Percentiles rank a stretch among this genome's conserved stretches.
phyloP scores from a whole-genome alignment of 2,329 filamentous ascomycete genomes.

The Ceratocystiopsis sp. region DNA sequence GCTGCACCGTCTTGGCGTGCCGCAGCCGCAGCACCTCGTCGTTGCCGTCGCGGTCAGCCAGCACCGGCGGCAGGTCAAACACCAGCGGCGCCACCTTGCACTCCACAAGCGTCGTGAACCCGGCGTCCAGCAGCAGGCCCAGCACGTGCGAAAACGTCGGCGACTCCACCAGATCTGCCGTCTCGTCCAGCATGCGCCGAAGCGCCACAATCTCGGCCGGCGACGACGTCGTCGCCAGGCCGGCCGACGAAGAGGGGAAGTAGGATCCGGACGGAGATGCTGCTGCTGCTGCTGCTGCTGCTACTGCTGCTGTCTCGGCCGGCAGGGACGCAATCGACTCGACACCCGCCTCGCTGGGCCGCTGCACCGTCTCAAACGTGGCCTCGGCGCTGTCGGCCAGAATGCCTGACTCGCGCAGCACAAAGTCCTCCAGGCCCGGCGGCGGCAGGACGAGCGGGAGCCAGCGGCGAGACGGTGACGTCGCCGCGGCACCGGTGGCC shows the following conservation, averaged over 20 bases:
- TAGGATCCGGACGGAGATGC: neutral
- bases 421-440: conserved; percentile 58
- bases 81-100: conserved; percentile 62
- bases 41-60: conserved; percentile 5
- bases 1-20: conserved; percentile 43
- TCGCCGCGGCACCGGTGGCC: neutral
- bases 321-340: conserved; percentile 3
- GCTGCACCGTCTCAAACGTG: conserved; percentile 9
- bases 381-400: conserved; percentile 31
- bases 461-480: conserved; percentile 36
- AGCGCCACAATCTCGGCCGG: conserved; percentile 37
- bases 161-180: conserved; percentile 86
- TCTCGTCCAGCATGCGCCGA: conserved; percentile 81
- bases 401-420: conserved; percentile 76
- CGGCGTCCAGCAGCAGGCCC: conserved; percentile 69
- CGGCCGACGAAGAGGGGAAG: neutral
- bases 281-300: neutral
- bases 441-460: conserved; percentile 71
- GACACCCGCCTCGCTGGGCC: conserved; percentile 13
- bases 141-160: conserved; percentile 79
- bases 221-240: conserved; percentile 15
- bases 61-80: conserved; percentile 42
- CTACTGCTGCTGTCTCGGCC: neutral
- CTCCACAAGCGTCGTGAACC: conserved; percentile 72
- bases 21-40: conserved; percentile 34